Conservation (phyloP, 352 stramenopile genomes). For the Pythium volutum region DNA sequence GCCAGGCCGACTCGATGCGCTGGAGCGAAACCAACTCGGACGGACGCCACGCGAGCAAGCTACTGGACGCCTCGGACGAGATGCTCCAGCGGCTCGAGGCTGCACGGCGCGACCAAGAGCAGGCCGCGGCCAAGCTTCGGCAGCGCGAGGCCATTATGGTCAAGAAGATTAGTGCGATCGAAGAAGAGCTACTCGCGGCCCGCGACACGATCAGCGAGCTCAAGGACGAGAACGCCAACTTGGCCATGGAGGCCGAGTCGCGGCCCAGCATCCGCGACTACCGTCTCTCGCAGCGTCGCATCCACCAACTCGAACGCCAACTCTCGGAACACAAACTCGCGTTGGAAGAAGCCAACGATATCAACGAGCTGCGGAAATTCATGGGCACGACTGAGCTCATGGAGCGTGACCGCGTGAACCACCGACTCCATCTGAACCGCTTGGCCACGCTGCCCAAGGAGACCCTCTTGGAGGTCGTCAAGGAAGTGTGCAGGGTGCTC, state of each 20-base stretch:
- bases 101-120: slow-evolving; percentile 69
- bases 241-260: slow-evolving; percentile 72
- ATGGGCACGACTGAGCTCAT: slow-evolving; percentile 83
- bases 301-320: slow-evolving; percentile 75
- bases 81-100: slow-evolving; percentile 75
- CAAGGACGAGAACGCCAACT: slow-evolving; percentile 80
- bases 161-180: slow-evolving; percentile 73
- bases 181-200: slow-evolving; percentile 61
- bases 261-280: slow-evolving; percentile 84
- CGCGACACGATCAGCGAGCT: slow-evolving; percentile 63
- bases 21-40: slow-evolving; percentile 10
- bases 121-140: slow-evolving; percentile 51
- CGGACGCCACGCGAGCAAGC: not conserved
- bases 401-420: slow-evolving; percentile 72
- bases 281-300: slow-evolving; percentile 59
- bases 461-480: slow-evolving; percentile 76
- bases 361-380: slow-evolving; percentile 76
- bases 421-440: slow-evolving; percentile 73
- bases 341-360: slow-evolving; percentile 68
- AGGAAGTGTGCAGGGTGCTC: slow-evolving; percentile 78
- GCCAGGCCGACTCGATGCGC: not conserved
- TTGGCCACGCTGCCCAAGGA: slow-evolving; percentile 74
- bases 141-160: slow-evolving; percentile 71
- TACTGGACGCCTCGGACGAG: slow-evolving; percentile 49
- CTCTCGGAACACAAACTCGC: slow-evolving; percentile 69